phyloP scores from a whole-genome alignment of 331 rosid species.

The Malus hybrid region DNA sequence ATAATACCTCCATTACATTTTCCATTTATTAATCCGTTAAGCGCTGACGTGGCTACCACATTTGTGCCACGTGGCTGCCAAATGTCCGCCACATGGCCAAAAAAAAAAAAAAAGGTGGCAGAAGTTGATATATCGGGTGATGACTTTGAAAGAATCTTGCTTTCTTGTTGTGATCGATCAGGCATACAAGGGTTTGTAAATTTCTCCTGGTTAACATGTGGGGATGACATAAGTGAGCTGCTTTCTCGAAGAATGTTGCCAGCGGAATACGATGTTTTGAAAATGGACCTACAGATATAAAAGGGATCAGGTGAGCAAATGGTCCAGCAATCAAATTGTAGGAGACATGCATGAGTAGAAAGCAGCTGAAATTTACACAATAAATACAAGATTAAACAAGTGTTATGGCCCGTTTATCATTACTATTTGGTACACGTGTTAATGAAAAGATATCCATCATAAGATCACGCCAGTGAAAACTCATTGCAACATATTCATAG shows the following conservation, averaged over 20 bases:
- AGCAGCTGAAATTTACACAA: background rate
- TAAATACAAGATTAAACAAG: background rate
- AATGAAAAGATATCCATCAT: background rate
- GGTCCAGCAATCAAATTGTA: background rate
- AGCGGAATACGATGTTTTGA: slow-evolving; percentile 77
- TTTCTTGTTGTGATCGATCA: slow-evolving; percentile 37
- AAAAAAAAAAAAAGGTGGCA: background rate
- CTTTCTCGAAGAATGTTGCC: slow-evolving; percentile 64
- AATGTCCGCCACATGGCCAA: too few species aligned
- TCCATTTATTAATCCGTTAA: too few species aligned
- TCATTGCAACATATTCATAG: background rate
- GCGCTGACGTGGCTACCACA: too few species aligned
- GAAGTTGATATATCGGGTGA: slow-evolving; percentile 79
- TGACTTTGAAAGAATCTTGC: slow-evolving; percentile 56
- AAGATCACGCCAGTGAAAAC: background rate
- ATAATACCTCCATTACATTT: too few species aligned
- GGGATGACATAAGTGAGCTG: slow-evolving; percentile 47
- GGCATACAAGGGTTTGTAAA: slow-evolving; percentile 29
- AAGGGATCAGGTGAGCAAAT: slow-evolving; percentile 7
- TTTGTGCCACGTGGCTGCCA: too few species aligned
- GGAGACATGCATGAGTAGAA: background rate
- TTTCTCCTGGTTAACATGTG: slow-evolving; percentile 35
- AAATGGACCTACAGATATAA: slow-evolving; percentile 38
- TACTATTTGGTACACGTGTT: background rate
- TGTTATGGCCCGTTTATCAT: background rate